phyloP scores from a whole-genome alignment of 441 rosid genomes.

The Brassica balearica region DNA sequence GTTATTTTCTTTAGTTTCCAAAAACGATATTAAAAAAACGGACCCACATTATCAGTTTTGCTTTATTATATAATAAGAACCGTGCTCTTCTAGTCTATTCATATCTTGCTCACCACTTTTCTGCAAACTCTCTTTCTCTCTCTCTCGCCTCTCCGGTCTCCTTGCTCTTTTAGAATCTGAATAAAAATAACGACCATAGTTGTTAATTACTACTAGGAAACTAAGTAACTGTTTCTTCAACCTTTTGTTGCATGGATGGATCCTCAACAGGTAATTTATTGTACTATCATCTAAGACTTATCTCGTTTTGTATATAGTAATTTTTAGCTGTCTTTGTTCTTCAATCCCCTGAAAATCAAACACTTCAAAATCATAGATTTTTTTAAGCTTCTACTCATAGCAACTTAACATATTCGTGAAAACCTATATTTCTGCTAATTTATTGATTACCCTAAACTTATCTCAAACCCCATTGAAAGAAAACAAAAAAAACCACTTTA shows the following conservation, averaged over 20 bases:
- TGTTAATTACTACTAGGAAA: conserved; percentile 8
- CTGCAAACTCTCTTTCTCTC: conserved; percentile 1
- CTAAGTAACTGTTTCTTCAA: conserved; percentile 18
- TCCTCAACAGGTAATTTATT: conserved; percentile 40
- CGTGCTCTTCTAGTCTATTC: conserved; percentile 35
- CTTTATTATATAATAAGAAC: conserved; percentile 38
- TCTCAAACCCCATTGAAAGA: background rate
- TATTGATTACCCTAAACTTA: conserved; percentile 15
- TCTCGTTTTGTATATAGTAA: background rate
- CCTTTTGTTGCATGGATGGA: conserved; percentile 42
- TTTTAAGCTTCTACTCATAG: background rate
- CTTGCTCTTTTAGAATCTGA: conserved; percentile 16
- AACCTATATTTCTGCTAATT: background rate
- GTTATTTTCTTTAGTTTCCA: background rate
- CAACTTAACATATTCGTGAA: background rate
- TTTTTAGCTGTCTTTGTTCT: conserved; percentile 11
- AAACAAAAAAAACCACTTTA: background rate
- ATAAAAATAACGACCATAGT: conserved; percentile 15
- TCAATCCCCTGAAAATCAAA: background rate
- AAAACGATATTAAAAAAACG: background rate
- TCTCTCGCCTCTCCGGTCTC: background rate
- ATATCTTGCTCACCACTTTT: conserved; percentile 29
- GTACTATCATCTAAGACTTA: background rate
- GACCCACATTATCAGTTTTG: conserved; percentile 32
- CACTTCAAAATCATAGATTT: background rate